These are phyloP conservation scores for Metahyphopichia silvanorum DNA, from an alignment of 805 yeast genomes.

Conservation along the genomic window DNA sequence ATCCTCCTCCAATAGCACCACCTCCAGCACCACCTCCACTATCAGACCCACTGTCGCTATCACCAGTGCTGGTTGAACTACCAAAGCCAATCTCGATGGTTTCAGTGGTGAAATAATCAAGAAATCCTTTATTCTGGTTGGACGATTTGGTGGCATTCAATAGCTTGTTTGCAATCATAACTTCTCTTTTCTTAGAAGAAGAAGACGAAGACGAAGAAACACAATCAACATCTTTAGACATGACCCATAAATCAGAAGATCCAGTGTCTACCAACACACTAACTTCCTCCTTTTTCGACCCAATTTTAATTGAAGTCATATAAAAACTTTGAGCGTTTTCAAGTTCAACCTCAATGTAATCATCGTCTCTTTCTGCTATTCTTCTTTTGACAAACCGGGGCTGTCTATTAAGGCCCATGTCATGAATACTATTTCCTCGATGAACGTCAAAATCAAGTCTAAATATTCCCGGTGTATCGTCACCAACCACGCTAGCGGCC, in stretches of 20 bases:
- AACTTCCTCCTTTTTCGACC: constrained; percentile 23
- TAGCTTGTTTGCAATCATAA: neutral
- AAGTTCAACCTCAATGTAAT: constrained; percentile 13
- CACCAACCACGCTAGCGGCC: neutral
- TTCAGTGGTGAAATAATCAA: too few relatives aligned
- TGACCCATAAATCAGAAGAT: constrained; percentile 42
- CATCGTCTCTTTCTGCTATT: constrained; percentile 9
- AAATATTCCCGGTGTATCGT: constrained; percentile 1
- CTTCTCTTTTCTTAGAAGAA: constrained; percentile 3
- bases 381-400: constrained; percentile 13
- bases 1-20: constrained; percentile 1
- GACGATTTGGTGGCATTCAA: neutral
- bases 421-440: constrained; percentile 11
- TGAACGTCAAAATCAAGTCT: constrained; percentile 16
- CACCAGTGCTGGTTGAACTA: constrained; percentile 1
- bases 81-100: too few relatives aligned
- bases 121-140: neutral
- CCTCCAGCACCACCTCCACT: constrained; percentile 6
- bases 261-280: constrained; percentile 40
- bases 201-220: constrained; percentile 2
- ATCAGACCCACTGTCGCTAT: constrained; percentile 1
- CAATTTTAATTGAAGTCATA: constrained; percentile 23
- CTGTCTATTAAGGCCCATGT: constrained; percentile 6
- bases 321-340: constrained; percentile 27
- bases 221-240: constrained; percentile 28